Evolutionary conservation across 805 yeast genomes (phyloP), one percentile per base, ranked within the genome.

Genomic region (Debaryomyces tyrocola): DNA sequence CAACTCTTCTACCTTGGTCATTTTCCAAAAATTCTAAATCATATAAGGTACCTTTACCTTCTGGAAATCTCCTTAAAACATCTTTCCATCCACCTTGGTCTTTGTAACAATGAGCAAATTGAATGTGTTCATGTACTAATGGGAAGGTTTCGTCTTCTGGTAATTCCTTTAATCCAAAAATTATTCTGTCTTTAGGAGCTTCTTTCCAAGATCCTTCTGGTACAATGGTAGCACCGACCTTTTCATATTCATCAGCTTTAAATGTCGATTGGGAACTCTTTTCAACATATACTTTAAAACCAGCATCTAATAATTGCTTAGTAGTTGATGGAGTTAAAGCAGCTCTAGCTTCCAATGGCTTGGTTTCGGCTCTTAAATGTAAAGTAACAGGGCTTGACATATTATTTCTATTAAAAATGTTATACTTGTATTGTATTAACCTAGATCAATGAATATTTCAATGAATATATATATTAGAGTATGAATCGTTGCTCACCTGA

Each of bases 81-180:
- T 90, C 88, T 66, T 89, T 73, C 99, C 99, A 94, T 43, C 99
- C 99, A 52, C 74, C 96, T 74, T 94, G 99, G 72, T 92, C 81
- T 75, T 94, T 94, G 74, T 94, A 94, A 74, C 99, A 94, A 70
- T 94, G 99, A 37, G 99, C 99, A 72, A 94, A 94, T 73, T 94
- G 98, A 55, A 94, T 89, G 70, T 94, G 99, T 67, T 91, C 96
- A 66, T 94, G 98, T 43, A 87, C 79, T 51, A 94, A 79, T 17
- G 99, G 99, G 82, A 92, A 94, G 27, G 82, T 76, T 50, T 84
- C 87, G 52, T 83, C 83, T 70, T 91, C 97, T 34, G 96, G 97
- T 62, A 94, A 78, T 69, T 94, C 99, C 72, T 94, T 94, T 73
- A 94, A 82, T 0, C 99, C 99, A 57, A 88, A 76, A 55, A 94